Percentiles rank a stretch among this genome's conserved stretches.
Conservation (phyloP, 352 stramenopile genomes). For the Phytophthora pisi region DNA sequence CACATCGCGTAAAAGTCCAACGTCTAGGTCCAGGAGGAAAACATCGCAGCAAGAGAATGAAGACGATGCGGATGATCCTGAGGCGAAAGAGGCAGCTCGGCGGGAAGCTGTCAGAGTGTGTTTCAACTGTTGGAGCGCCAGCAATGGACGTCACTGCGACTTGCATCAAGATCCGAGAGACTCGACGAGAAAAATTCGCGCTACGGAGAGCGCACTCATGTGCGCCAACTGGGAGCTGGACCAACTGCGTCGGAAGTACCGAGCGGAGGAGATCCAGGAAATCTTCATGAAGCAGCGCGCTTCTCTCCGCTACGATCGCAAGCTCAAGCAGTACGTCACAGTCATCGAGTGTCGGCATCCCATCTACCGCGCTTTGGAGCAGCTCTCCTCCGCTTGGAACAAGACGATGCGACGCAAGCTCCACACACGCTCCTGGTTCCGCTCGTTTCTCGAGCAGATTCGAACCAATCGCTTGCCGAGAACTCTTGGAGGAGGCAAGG, state of each 20-base stretch:
- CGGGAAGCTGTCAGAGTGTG: slow-evolving; percentile 52
- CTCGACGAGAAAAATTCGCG: slow-evolving; percentile 48
- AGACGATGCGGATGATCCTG: slow-evolving; percentile 12
- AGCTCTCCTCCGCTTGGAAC: slow-evolving; percentile 73
- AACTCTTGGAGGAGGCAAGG: slow-evolving; percentile 15
- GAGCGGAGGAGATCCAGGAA: slow-evolving; percentile 93
- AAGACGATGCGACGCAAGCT: slow-evolving; percentile 88
- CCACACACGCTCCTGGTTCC: slow-evolving; percentile 88
- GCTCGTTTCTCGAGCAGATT: slow-evolving; percentile 90
- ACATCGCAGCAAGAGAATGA: slow-evolving; percentile 16
- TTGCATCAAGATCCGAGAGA: slow-evolving; percentile 55
- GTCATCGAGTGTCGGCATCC: slow-evolving; percentile 90
- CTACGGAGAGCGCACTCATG: slow-evolving; percentile 85
- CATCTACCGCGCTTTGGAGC: slow-evolving; percentile 86
- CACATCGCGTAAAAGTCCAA: slow-evolving; percentile 6
- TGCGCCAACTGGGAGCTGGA: slow-evolving; percentile 93
- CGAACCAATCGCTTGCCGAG: slow-evolving; percentile 62
- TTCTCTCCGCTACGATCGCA: slow-evolving; percentile 88
- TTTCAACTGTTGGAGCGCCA: slow-evolving; percentile 95
- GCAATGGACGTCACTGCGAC: slow-evolving; percentile 83
- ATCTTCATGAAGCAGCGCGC: slow-evolving; percentile 90
- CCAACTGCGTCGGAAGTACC: slow-evolving; percentile 84
- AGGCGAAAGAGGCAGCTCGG: slow-evolving; percentile 21
- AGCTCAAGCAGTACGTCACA: slow-evolving; percentile 89
- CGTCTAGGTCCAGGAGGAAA: neutral